Evolutionary conservation across 1,284 basidiomycete species (phyloP).

Genomic region (Irpex rosettiformis): DNA sequence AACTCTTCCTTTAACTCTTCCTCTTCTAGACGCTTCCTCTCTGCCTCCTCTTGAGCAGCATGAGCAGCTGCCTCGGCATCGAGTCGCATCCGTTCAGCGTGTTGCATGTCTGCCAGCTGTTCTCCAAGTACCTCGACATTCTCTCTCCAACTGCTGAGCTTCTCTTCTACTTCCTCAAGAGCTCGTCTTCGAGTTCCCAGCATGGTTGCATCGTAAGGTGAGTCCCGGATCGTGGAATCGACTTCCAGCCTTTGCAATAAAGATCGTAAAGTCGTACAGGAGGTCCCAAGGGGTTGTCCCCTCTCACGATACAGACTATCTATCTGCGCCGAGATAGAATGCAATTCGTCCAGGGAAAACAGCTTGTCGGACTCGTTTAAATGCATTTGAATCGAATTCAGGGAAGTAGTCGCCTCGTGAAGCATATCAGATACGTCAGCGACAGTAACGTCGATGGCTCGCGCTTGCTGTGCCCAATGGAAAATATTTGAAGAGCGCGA

Average conservation of each 20-base stretch:
- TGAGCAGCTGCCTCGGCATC: conserved; percentile 28
- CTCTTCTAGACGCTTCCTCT: conserved; percentile 19
- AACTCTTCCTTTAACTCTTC: conserved; percentile 2
- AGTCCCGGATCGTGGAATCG: conserved; percentile 36
- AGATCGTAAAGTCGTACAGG: conserved; percentile 49
- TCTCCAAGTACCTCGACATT: conserved; percentile 35
- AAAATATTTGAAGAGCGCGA: conserved; percentile 46
- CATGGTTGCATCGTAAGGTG: conserved; percentile 40
- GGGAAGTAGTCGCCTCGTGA: conserved; percentile 34
- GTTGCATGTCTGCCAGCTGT: conserved; percentile 29
- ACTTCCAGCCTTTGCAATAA: conserved; percentile 49
- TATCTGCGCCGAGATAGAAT: conserved; percentile 33
- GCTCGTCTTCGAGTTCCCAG: conserved; percentile 42
- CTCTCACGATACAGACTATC: conserved; percentile 33
- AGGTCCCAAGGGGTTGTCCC: conserved; percentile 40
- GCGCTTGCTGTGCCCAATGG: conserved; percentile 49
- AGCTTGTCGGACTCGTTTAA: conserved; percentile 26
- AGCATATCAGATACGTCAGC: conserved; percentile 35
- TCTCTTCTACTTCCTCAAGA: conserved; percentile 48
- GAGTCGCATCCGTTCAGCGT: conserved; percentile 28
- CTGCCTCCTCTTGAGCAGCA: conserved; percentile 16
- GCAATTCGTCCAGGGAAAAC: conserved; percentile 31
- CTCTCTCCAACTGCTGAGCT: conserved; percentile 45
- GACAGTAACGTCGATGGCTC: conserved; percentile 46
- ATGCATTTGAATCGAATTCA: conserved; percentile 33